phyloP scores from a whole-genome alignment of 371 early-diverging fungal genomes.

The Mortierella sp. region DNA sequence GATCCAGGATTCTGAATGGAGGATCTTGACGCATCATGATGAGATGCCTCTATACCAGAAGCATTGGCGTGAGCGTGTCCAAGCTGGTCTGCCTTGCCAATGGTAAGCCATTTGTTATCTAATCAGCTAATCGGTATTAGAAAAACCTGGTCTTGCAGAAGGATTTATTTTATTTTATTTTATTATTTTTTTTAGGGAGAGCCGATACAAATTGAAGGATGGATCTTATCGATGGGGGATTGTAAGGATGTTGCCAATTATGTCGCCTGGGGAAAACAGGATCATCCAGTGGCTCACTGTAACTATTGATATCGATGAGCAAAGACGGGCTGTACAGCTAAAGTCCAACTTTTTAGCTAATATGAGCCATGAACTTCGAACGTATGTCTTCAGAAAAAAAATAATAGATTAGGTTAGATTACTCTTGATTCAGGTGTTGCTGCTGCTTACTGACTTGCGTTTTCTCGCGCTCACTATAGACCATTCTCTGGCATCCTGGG shows the following conservation, averaged over 20 bases:
- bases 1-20: conserved; percentile 28
- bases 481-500: conserved; percentile 73
- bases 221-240: conserved; percentile 44
- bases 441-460: no score
- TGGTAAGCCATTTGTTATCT: conserved; percentile 18
- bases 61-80: conserved; percentile 34
- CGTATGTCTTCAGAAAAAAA: conserved; percentile 18
- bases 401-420: no score
- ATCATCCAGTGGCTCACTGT: conserved; percentile 52
- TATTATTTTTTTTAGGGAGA: conserved; percentile 47
- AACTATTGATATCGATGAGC: conserved; percentile 53
- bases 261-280: conserved; percentile 19
- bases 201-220: conserved; percentile 40
- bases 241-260: conserved; percentile 50
- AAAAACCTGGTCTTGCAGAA: no score
- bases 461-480: conserved; percentile 19
- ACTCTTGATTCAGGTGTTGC: no score
- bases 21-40: conserved; percentile 24
- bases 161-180: no score
- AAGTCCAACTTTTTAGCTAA: conserved; percentile 70
- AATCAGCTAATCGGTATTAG: no score
- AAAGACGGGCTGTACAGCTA: conserved; percentile 45
- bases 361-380: conserved; percentile 61
- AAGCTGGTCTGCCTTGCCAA: conserved; percentile 37
- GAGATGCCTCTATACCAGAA: conserved; percentile 10